Percentiles rank a stretch among this genome's conserved stretches.
These are phyloP conservation scores for Ilex paraguariensis DNA, from an alignment of 305 asterid genomes.

Conservation along the genomic window DNA sequence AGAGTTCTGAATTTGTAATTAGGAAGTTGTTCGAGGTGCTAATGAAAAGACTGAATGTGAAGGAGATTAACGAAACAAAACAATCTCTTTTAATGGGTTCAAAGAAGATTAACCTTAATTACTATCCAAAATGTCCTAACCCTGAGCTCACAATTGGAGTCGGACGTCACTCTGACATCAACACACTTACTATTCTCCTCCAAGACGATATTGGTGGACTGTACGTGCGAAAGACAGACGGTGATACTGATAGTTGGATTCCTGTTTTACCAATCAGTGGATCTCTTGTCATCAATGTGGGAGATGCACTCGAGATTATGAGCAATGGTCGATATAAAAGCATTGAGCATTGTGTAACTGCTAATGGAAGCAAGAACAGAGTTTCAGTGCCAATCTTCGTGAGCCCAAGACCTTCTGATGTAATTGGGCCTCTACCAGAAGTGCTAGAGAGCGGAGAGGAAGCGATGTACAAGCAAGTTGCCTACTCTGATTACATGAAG, in stretches of 20 bases:
- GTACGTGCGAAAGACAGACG: slow-evolving; percentile 8
- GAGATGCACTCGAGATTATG: slow-evolving; percentile 16
- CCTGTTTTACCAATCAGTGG: slow-evolving; percentile 7
- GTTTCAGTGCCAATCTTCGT: slow-evolving; percentile 17
- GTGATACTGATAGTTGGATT: slow-evolving; percentile 12
- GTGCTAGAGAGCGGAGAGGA: slow-evolving; percentile 15
- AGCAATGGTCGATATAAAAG: slow-evolving; percentile 18
- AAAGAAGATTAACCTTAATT: slow-evolving; percentile 19
- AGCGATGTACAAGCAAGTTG: slow-evolving; percentile 7
- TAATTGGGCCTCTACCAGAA: slow-evolving; percentile 12
- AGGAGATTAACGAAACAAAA: slow-evolving; percentile 9
- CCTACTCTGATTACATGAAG: slow-evolving; percentile 15
- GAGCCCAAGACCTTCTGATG: slow-evolving; percentile 14
- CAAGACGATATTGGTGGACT: slow-evolving; percentile 16
- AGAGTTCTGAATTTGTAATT: slow-evolving; percentile 9
- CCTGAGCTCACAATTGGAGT: slow-evolving; percentile 21
- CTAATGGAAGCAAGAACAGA: slow-evolving; percentile 11
- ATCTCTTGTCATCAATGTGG: slow-evolving; percentile 16
- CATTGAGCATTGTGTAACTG: slow-evolving; percentile 12
- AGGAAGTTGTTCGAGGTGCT: slow-evolving; percentile 7
- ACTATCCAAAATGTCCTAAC: slow-evolving; percentile 19
- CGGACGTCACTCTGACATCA: slow-evolving; percentile 15
- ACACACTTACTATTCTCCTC: slow-evolving; percentile 12
- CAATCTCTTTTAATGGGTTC: slow-evolving; percentile 14
- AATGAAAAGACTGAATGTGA: slow-evolving; percentile 13